These are phyloP conservation scores for Conticribra weissflogii DNA, from an alignment of 108 stramenopile species.

Conservation along the genomic window DNA sequence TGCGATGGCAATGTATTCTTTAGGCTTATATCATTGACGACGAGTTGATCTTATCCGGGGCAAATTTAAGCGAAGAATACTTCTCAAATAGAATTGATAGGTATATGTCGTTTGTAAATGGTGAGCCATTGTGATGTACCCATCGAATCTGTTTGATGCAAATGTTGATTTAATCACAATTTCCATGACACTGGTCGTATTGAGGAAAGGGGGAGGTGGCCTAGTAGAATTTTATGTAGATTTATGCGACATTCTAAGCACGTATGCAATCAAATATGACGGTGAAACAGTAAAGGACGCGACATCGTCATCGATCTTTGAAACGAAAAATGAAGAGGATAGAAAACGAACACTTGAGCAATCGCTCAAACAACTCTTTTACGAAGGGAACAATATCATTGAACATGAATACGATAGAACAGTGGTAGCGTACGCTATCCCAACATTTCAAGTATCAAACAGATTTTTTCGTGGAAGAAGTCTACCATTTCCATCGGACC, in stretches of 20 bases:
- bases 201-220: conserved; percentile 47
- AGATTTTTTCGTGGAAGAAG: conserved; percentile 27
- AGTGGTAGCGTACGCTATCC: conserved; percentile 63
- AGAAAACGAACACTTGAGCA: conserved; percentile 37
- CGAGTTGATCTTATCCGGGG: conserved; percentile 75
- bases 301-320: conserved; percentile 3
- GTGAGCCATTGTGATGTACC: conserved; percentile 7
- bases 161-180: neutral
- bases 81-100: conserved; percentile 84
- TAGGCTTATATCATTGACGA: conserved; percentile 82
- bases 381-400: neutral
- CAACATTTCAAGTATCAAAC: conserved; percentile 70
- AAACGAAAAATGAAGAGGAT: neutral
- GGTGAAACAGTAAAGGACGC: neutral
- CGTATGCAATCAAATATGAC: conserved; percentile 56
- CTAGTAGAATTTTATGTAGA: conserved; percentile 82
- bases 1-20: no score
- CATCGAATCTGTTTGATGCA: no score
- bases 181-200: neutral
- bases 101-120: conserved; percentile 67
- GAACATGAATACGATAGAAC: no score
- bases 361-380: conserved; percentile 32
- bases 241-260: conserved; percentile 60
- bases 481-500: conserved; percentile 43
- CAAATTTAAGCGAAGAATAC: conserved; percentile 87